Evolutionary conservation across 768 basidiomycete species (phyloP), one percentile per base, ranked within the genome.

Genomic region (Tylopilus subfusipes): DNA sequence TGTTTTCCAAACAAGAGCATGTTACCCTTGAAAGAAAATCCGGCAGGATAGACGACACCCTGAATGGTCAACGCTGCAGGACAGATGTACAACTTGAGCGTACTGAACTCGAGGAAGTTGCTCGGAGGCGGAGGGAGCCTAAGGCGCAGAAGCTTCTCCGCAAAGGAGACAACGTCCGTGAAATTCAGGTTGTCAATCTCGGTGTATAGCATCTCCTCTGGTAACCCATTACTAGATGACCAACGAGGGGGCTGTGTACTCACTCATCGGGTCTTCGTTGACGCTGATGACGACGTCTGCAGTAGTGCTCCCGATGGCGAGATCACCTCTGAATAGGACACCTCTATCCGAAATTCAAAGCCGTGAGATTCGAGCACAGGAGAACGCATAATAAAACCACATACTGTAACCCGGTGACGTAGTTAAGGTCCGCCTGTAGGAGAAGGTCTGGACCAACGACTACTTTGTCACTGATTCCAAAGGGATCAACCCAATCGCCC

Each of bases 161-260:
- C 48, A 29, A 57, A 53, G 14, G 47, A 22, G 39, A 54, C 42
- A 14, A 57, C 21, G 25, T 57, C 47, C 6, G 39, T 9, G 40
- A 57, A 52, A 16, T 43, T 53, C 24, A 57, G 52, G 7, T 57
- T 57, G 42, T 54, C 48, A 29, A 57, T 25, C 42, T 54, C 51
- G 42, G 47, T 4, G 5, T 39, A 44, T 11, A 57, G 27, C 42
- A 57, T 39, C 34, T 57, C 52, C 46, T 49, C 56, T 57, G 43
- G 3, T 21, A 42, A 12, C 21, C 1, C 22, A 38, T 38, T 38
- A 40, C 16, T 11, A 44, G 34, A 22, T 24, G 13, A 18, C 18
- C 16, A 2, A 16, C 1, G 21, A 12, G 18, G 1, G 12, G 10
- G 10, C 4, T 0, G n/a, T 29, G 22, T n/a, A 53, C 52, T 48